phyloP scores from a whole-genome alignment of 495 filamentous ascomycete genomes.

The Rhypophila decipiens region DNA sequence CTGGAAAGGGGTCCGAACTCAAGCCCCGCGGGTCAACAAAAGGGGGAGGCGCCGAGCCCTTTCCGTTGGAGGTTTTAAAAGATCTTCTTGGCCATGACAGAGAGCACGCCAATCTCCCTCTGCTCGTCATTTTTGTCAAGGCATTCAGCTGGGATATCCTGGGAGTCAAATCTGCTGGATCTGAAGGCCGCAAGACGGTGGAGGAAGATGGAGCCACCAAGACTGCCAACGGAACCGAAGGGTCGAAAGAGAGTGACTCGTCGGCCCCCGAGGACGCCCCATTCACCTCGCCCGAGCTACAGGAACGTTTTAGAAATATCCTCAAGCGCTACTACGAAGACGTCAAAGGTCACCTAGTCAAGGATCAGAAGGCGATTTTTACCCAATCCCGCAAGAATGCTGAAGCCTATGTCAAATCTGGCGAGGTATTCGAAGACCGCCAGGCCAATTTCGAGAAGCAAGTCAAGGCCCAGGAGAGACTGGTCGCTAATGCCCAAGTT shows the following conservation, averaged over 20 bases:
- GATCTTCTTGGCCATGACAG: conserved; percentile 89
- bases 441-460: conserved; percentile 93
- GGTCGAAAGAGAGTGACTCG: conserved; percentile 41
- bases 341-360: conserved; percentile 79
- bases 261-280: conserved; percentile 58
- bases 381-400: conserved; percentile 87
- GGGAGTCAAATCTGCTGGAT: conserved; percentile 60
- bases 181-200: conserved; percentile 75
- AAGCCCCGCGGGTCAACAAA: conserved; percentile 46
- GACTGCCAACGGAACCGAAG: conserved; percentile 36
- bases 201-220: conserved; percentile 77
- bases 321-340: conserved; percentile 88
- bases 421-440: conserved; percentile 96
- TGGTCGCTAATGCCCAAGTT: conserved; percentile 83
- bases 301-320: conserved; percentile 81
- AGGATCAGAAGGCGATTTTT: conserved; percentile 80
- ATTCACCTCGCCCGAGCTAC: conserved; percentile 67
- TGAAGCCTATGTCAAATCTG: conserved; percentile 96
- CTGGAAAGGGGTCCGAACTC: conserved; percentile 48
- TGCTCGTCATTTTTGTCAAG: conserved; percentile 93
- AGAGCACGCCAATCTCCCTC: conserved; percentile 83
- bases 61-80: conserved; percentile 93
- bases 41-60: conserved; percentile 67
- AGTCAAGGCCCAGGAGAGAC: conserved; percentile 82
- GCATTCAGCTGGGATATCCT: conserved; percentile 93